Evolutionary conservation across 2,329 filamentous ascomycete species (phyloP), one percentile per base, ranked within the genome.

Genomic region (Trichoderma aggressivum): DNA sequence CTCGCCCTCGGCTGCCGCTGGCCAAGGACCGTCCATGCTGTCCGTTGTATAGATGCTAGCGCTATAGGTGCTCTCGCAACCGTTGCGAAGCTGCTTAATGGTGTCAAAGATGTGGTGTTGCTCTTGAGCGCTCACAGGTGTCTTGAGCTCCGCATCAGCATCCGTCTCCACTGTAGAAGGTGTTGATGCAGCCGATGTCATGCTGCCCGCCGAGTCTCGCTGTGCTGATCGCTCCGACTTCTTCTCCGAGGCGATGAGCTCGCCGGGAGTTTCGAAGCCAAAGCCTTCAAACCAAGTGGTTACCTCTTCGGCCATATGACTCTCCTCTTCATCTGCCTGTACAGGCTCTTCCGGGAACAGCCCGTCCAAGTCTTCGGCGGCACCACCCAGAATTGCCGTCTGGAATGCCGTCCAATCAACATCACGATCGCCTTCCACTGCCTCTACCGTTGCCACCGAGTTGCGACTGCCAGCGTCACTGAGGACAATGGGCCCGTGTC

Each of bases 391-490:
- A 63, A 90, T 89, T 18, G 89, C 88, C 84, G 90, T 89, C 78
- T 91, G 88, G 76, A 90, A 90, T 4, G 88, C 88, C 7, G 86
- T 88, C 88, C 88, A 90, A 80, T 91, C 88, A 4, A 90, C 78
- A 10, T 82, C 84, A 21, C 79, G 86, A 64, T 88, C 87, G 34
- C 81, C 24, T 80, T 82, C 70, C 78, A 74, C 28, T 18, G 32
- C 55, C 32, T 70, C 67, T 36, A 47, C 30, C 10, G 66, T 61
- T 50, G 53, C 21, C 32, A 56, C 56, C 6, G 62, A 58, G 26
- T 80, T 79, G 11, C 75, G 80, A 24, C 78, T 75, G 26, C 78
- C 74, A 8, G 83, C 75, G 63, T 87, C 84, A 3, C 81, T 78
- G 74, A 90, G 78, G 3, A 86, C 83, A 73, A 90, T 88, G 3